phyloP scores from a whole-genome alignment of 73 alveolate genomes.

The Urostyla sp. region DNA sequence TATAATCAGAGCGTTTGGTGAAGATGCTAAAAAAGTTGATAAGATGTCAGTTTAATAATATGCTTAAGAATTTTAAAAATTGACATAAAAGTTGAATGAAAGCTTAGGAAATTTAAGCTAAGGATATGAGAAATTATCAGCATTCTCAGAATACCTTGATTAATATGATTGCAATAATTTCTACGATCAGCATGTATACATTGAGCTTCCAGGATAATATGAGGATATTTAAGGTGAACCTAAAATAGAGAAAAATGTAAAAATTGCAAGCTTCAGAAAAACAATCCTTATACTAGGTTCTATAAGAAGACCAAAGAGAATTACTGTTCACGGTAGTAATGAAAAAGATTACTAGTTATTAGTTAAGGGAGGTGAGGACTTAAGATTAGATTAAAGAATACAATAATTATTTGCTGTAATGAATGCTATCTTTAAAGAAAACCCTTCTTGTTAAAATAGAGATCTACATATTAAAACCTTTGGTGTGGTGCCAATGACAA shows the following conservation, averaged over 20 bases:
- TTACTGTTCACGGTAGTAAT: conserved; percentile 95
- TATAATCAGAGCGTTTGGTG: conserved; percentile 68
- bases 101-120: conserved; percentile 57
- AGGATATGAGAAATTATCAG: conserved; percentile 87
- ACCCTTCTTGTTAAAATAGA: conserved; percentile 85
- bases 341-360: conserved; percentile 94
- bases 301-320: conserved; percentile 95
- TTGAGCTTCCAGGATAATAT: conserved; percentile 91
- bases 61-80: conserved; percentile 46
- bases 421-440: conserved; percentile 90
- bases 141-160: conserved; percentile 92
- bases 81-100: conserved; percentile 71
- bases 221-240: conserved; percentile 76
- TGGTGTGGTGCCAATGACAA: conserved; percentile 96
- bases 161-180: conserved; percentile 84
- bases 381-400: conserved; percentile 97
- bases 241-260: conserved; percentile 76
- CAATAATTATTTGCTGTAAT: conserved; percentile 92
- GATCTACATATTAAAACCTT: conserved; percentile 89
- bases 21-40: conserved; percentile 67
- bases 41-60: conserved; percentile 53
- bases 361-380: conserved; percentile 98
- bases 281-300: conserved; percentile 90
- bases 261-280: conserved; percentile 91
- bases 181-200: conserved; percentile 75